Percentiles rank a stretch among this genome's conserved stretches.
phyloP scores from a whole-genome alignment of 2,329 filamentous ascomycete genomes.

The Pyrenochaeta sp. region DNA sequence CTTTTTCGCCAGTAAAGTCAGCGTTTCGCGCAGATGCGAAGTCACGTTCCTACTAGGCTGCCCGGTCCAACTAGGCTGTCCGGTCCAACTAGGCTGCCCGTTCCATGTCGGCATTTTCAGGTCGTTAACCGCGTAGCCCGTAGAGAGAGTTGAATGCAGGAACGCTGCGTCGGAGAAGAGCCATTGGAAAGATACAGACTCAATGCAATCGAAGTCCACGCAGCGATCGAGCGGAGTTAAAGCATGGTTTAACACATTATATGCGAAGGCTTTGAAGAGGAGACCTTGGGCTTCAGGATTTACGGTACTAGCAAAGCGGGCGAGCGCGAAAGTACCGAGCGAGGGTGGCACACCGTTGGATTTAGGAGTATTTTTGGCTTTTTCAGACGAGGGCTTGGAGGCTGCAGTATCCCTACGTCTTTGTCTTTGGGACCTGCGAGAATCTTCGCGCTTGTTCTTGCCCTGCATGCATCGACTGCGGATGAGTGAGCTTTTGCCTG shows the following conservation, averaged over 20 bases:
- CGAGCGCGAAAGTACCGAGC: background rate
- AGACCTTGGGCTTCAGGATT: slow-evolving; percentile 7
- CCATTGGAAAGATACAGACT: slow-evolving; percentile 12
- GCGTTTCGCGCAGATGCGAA: slow-evolving; percentile 16
- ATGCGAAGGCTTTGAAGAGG: slow-evolving; percentile 15
- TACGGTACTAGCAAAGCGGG: slow-evolving; percentile 11
- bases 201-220: slow-evolving; percentile 15
- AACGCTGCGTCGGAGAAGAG: slow-evolving; percentile 17
- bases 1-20: slow-evolving; percentile 14
- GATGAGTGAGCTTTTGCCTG: slow-evolving; percentile 18
- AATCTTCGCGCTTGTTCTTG: slow-evolving; percentile 26
- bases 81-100: slow-evolving; percentile 13
- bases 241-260: slow-evolving; percentile 7
- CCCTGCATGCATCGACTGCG: slow-evolving; percentile 30
- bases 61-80: slow-evolving; percentile 1
- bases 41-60: slow-evolving; percentile 12
- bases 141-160: slow-evolving; percentile 16
- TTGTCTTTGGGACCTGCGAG: slow-evolving; percentile 15
- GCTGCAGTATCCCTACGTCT: slow-evolving; percentile 3
- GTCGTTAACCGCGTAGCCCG: slow-evolving; percentile 19
- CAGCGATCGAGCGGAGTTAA: slow-evolving; percentile 18
- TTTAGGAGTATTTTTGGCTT: too few species aligned
- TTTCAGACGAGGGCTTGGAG: background rate
- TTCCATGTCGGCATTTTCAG: slow-evolving; percentile 5
- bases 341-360: background rate